A percentile compares a stretch with the other conserved stretches of the same genome.
Conservation (phyloP, 768 basidiomycete species). For the Podaxis sp. region DNA sequence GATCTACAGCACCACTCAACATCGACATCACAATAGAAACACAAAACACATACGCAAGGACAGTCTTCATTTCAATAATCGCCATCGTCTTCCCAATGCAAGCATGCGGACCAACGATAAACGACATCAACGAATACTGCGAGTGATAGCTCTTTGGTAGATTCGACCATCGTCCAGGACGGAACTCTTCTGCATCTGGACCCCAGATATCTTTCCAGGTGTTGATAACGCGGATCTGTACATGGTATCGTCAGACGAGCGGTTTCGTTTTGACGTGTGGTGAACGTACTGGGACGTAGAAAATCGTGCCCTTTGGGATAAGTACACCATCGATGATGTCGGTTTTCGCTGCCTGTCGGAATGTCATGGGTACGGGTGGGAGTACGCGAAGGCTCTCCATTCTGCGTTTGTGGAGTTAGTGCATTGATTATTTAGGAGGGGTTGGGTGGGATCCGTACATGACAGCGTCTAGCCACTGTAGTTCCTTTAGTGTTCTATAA, state of each 20-base stretch:
- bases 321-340: conserved; percentile 41
- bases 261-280: not conserved
- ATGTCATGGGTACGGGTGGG: conserved; percentile 37
- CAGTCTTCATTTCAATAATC: too few species aligned
- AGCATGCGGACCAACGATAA: conserved; percentile 31
- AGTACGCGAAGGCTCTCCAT: conserved; percentile 41
- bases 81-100: not conserved
- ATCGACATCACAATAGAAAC: too few species aligned
- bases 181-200: conserved; percentile 45
- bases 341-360: conserved; percentile 32
- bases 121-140: conserved; percentile 33
- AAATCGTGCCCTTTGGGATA: conserved; percentile 35
- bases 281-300: conserved; percentile 35
- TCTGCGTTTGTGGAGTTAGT: conserved; percentile 15
- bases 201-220: conserved; percentile 49
- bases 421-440: not conserved
- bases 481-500: conserved; percentile 34
- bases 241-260: too few species aligned
- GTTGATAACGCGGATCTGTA: conserved; percentile 45
- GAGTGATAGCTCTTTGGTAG: conserved; percentile 31
- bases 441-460: conserved; percentile 19
- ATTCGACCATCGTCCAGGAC: conserved; percentile 41
- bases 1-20: too few species aligned
- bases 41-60: too few species aligned
- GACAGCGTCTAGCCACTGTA: conserved; percentile 39